phyloP scores from a whole-genome alignment of 2,329 filamentous ascomycete species.

The Dendryphion nanum region DNA sequence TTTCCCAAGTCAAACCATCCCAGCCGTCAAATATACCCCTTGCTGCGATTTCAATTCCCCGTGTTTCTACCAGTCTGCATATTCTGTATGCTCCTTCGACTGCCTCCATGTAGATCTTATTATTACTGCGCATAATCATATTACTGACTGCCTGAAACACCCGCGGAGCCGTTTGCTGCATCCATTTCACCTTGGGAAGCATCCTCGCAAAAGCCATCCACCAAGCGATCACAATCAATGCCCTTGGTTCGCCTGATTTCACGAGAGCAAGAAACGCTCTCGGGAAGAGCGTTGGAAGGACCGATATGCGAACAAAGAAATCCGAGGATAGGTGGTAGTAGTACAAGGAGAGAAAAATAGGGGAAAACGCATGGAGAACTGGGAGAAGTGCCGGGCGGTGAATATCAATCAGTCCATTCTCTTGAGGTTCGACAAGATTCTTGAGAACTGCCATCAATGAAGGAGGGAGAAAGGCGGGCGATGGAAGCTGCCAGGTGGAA shows the following conservation, averaged over 20 bases:
- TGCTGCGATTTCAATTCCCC: slow-evolving; percentile 21
- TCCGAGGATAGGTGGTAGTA: slow-evolving; percentile 29
- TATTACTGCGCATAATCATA: slow-evolving; percentile 9
- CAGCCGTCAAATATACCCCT: slow-evolving; percentile 25
- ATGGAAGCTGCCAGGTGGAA: slow-evolving; percentile 8
- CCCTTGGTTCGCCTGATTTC: slow-evolving; percentile 19
- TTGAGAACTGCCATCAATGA: slow-evolving; percentile 21
- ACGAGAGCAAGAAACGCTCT: slow-evolving; percentile 26
- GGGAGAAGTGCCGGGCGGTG: slow-evolving; percentile 21
- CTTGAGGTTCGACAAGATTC: slow-evolving; percentile 11
- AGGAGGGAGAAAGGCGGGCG: slow-evolving; percentile 29
- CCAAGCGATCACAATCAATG: slow-evolving; percentile 27
- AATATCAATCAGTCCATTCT: slow-evolving; percentile 15
- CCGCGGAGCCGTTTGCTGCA: slow-evolving; percentile 9
- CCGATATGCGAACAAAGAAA: slow-evolving; percentile 27
- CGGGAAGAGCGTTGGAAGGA: slow-evolving; percentile 29
- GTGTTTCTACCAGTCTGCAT: slow-evolving; percentile 8
- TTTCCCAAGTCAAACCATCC: slow-evolving; percentile 26
- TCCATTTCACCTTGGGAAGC: slow-evolving; percentile 27
- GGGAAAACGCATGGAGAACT: slow-evolving; percentile 27
- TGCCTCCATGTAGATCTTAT: slow-evolving; percentile 12
- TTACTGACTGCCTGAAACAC: slow-evolving; percentile 23
- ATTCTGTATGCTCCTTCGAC: slow-evolving; percentile 21
- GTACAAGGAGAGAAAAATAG: slow-evolving; percentile 34
- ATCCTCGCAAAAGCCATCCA: slow-evolving; percentile 25